Evolutionary conservation across 108 stramenopile species (phyloP), one percentile per base, ranked within the genome.

Genomic region (Aureococcus anophagefferens): DNA sequence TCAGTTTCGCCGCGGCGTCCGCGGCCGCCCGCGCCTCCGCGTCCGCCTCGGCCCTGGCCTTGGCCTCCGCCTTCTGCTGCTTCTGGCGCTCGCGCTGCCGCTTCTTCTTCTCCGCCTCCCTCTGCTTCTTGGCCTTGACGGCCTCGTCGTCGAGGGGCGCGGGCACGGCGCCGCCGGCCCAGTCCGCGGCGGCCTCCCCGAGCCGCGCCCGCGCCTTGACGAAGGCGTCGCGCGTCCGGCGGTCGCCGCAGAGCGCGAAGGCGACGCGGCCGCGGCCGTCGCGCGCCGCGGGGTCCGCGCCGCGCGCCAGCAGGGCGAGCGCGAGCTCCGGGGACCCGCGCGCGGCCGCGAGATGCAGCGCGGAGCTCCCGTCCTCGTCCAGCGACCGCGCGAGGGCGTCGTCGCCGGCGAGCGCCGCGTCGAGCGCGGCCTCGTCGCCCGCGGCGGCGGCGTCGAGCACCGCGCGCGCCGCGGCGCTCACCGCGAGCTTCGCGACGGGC

Each of bases 91-190:
- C 88, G 28, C 87, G 83, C 75, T 93, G 91, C 4, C 79, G 65
- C 40, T 84, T 73, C 72, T 87, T 88, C 77, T 93, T 93, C 40
- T 91, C 90, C n/a, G 83, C 75, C 51, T 89, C 90, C 81, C 88
- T 89, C 34, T 86, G 78, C 35, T 87, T 84, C 51, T 83, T 84
- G 33, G 33, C n/a, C 66, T 85, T 66, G 0, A 91, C 18, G 63
- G 86, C 86, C 5, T 76, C 71, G 31, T 82, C 80, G 13, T 89
- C 80, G 40, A 91, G 73, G 13, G 90, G 75, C 15, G 89, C 84
- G 4, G 88, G 89, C 16, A 93, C 89, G 65, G 84, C 89, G 14
- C 89, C 88, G 11, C 35, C 77, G 45, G 86, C 87, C 93, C 93
- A 93, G 68, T 80, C 67, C 65, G 86, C 91, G 72, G 71, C 77